Evolutionary conservation across 345 rosid genomes (phyloP).

Genomic region (Erucastrum elatum): DNA sequence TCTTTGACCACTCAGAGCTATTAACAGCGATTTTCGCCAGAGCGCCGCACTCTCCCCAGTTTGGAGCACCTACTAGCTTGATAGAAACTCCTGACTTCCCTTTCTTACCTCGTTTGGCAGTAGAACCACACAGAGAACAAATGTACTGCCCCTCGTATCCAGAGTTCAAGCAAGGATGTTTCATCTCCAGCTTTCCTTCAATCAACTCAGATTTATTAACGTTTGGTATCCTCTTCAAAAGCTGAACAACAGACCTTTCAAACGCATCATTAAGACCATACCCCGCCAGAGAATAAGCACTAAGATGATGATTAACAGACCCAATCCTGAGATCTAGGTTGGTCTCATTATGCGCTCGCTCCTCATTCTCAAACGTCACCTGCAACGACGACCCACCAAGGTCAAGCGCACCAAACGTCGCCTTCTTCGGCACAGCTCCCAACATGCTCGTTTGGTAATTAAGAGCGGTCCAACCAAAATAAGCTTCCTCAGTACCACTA

Average conservation of each 20-base stretch:
- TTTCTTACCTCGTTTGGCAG: conserved; percentile 49
- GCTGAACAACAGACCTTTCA: conserved; percentile 76
- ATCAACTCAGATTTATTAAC: conserved; percentile 45
- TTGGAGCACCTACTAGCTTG: conserved; percentile 80
- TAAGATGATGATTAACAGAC: conserved; percentile 72
- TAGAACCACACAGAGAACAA: conserved; percentile 69
- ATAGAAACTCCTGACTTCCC: conserved; percentile 64
- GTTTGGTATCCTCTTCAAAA: conserved; percentile 53
- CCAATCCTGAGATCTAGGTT: conserved; percentile 80
- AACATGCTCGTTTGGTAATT: conserved; percentile 71
- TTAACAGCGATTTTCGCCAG: conserved; percentile 80
- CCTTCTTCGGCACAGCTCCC: conserved; percentile 65
- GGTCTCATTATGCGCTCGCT: conserved; percentile 52
- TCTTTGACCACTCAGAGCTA: conserved; percentile 84
- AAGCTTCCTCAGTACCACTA: conserved; percentile 94
- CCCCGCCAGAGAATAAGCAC: conserved; percentile 94
- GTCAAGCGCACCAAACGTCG: conserved; percentile 95
- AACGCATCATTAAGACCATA: conserved; percentile 99
- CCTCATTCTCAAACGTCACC: conserved; percentile 88
- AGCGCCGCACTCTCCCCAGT: conserved; percentile 78
- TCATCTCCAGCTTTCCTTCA: conserved; percentile 63
- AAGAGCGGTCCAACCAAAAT: conserved; percentile 93
- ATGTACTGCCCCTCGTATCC: conserved; percentile 75
- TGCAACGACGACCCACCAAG: conserved; percentile 98
- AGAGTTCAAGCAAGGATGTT: conserved; percentile 87